These are phyloP conservation scores for Meyerozyma carpophila DNA, from an alignment of 1,139 yeast genomes.

Conservation along the genomic window DNA sequence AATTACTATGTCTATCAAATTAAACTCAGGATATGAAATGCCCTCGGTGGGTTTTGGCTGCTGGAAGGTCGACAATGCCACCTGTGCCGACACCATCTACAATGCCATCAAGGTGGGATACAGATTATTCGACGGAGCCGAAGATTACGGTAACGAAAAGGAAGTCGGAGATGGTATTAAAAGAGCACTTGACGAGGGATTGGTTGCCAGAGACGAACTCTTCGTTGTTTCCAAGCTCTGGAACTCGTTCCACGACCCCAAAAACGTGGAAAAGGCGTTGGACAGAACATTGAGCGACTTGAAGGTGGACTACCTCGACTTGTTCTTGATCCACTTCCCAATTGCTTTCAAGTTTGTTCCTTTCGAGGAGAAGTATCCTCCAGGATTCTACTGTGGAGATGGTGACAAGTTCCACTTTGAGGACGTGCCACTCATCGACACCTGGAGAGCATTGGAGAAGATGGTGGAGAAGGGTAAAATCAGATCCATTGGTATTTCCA, in stretches of 20 bases:
- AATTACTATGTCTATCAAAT: constrained; percentile 32
- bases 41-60: constrained; percentile 65
- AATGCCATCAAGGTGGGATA: constrained; percentile 68
- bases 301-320: constrained; percentile 63
- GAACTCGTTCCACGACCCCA: constrained; percentile 71
- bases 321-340: constrained; percentile 79
- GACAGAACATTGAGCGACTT: constrained; percentile 60
- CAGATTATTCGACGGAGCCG: constrained; percentile 72
- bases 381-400: constrained; percentile 64
- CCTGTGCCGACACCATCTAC: constrained; percentile 56
- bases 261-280: constrained; percentile 52
- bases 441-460: constrained; percentile 76
- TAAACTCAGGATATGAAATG: constrained; percentile 56
- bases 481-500: constrained; percentile 78
- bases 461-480: constrained; percentile 55
- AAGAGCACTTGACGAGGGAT: constrained; percentile 59
- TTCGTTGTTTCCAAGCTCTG: constrained; percentile 76
- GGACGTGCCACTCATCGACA: constrained; percentile 66
- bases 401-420: constrained; percentile 55
- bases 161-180: constrained; percentile 69
- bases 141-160: constrained; percentile 72
- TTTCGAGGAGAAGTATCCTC: constrained; percentile 69
- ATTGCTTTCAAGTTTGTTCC: constrained; percentile 70
- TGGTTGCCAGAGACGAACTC: constrained; percentile 67
- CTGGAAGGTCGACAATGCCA: constrained; percentile 58